Percentiles rank a stretch among this genome's conserved stretches.
These are phyloP conservation scores for Backusella psychrophila DNA, from an alignment of 192 early-diverging fungal genomes.

Conservation along the genomic window DNA sequence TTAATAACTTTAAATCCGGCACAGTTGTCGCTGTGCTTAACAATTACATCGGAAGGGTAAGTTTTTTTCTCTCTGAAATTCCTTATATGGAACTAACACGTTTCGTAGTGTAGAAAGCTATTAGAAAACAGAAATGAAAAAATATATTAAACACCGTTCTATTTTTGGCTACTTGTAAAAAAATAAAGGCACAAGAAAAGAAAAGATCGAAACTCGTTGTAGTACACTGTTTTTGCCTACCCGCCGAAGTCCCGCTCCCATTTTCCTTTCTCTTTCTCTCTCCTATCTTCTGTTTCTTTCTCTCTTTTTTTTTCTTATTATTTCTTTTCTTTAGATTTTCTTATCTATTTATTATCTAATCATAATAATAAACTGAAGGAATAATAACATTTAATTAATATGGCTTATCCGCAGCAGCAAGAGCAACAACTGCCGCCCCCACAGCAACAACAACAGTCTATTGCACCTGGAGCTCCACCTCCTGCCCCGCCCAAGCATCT, in stretches of 20 bases:
- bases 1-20: no score
- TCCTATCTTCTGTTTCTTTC: not conserved
- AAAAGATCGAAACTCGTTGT: not conserved
- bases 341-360: not conserved
- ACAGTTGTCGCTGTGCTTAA: no score
- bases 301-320: not conserved
- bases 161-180: not conserved
- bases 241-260: not conserved
- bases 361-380: not conserved
- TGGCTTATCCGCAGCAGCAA: not conserved
- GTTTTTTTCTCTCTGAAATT: no score
- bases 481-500: not conserved
- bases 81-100: no score
- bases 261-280: not conserved
- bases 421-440: not conserved
- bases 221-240: not conserved
- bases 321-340: not conserved
- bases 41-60: no score
- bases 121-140: not conserved
- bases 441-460: not conserved
- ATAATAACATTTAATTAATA: not conserved
- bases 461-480: not conserved
- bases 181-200: not conserved
- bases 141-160: not conserved
- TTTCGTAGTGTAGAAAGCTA: no score